These are phyloP conservation scores for Citrus hindsii DNA, from an alignment of 345 rosid genomes.

Conservation along the genomic window DNA sequence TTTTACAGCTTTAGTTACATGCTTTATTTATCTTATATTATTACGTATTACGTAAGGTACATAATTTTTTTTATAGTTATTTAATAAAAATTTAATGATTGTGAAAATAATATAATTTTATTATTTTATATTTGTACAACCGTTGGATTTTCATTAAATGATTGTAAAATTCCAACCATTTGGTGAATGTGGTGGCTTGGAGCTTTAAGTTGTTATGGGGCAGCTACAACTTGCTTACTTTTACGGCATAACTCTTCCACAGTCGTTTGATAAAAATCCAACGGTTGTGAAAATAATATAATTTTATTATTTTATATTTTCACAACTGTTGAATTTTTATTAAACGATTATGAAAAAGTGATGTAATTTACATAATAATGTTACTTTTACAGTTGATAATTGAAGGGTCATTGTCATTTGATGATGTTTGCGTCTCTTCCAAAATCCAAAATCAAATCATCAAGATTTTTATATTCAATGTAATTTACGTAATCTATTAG, in stretches of 20 bases:
- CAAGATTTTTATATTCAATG: background rate
- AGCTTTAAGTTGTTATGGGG: too few species aligned
- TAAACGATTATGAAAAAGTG: fast-evolving
- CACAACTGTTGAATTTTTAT: fast-evolving
- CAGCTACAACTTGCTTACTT: fast-evolving
- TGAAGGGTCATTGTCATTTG: background rate
- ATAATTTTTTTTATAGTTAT: too few species aligned
- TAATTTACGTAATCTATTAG: too few species aligned
- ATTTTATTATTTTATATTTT: too few species aligned
- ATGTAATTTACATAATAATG: too few species aligned
- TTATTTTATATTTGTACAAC: fast-evolving
- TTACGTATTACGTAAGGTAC: fast-evolving
- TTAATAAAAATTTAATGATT: too few species aligned
- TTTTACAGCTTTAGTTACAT: background rate
- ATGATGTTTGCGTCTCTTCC: background rate
- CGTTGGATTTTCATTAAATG: fast-evolving
- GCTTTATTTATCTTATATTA: too few species aligned
- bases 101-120: too few species aligned
- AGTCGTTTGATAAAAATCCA: fast-evolving
- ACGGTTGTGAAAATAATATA: fast-evolving
- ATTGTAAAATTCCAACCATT: too few species aligned
- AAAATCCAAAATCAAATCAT: background rate
- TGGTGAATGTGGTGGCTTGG: fast-evolving
- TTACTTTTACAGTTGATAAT: too few species aligned
- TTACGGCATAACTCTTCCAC: fast-evolving